Conservation (phyloP, 768 basidiomycete genomes). For the Trametes villosa region DNA sequence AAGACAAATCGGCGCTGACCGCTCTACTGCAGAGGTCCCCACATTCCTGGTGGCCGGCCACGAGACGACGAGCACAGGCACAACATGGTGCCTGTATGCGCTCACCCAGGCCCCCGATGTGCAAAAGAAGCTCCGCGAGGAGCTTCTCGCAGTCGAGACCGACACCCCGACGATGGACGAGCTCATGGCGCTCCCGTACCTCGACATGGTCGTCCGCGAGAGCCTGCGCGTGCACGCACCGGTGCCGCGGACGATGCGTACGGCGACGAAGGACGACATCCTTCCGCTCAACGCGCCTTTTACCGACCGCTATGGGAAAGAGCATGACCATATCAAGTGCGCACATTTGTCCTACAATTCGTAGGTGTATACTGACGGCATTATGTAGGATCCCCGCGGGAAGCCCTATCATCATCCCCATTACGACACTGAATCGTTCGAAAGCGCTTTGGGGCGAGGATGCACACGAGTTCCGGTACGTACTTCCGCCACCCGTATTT, state of each 20-base stretch:
- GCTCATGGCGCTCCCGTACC: slow-evolving; percentile 65
- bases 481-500: background rate
- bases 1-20: background rate
- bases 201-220: slow-evolving; percentile 67
- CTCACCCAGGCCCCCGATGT: slow-evolving; percentile 43
- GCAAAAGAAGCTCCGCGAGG: slow-evolving; percentile 45
- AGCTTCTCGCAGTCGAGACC: slow-evolving; percentile 47
- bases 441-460: slow-evolving; percentile 65
- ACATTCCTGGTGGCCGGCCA: slow-evolving; percentile 42
- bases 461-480: slow-evolving; percentile 58
- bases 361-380: background rate
- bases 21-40: slow-evolving; percentile 23
- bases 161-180: slow-evolving; percentile 66
- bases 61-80: slow-evolving; percentile 48
- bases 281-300: slow-evolving; percentile 51
- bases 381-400: slow-evolving; percentile 29
- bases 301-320: slow-evolving; percentile 20
- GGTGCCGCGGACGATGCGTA: slow-evolving; percentile 52
- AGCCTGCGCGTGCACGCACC: slow-evolving; percentile 59
- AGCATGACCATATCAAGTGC: slow-evolving; percentile 29
- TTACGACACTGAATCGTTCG: slow-evolving; percentile 54
- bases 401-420: slow-evolving; percentile 49
- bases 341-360: slow-evolving; percentile 21
- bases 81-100: slow-evolving; percentile 43
- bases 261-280: slow-evolving; percentile 47